These are phyloP conservation scores for Dacryopinax spathularia DNA, from an alignment of 768 basidiomycete genomes.

Conservation along the genomic window DNA sequence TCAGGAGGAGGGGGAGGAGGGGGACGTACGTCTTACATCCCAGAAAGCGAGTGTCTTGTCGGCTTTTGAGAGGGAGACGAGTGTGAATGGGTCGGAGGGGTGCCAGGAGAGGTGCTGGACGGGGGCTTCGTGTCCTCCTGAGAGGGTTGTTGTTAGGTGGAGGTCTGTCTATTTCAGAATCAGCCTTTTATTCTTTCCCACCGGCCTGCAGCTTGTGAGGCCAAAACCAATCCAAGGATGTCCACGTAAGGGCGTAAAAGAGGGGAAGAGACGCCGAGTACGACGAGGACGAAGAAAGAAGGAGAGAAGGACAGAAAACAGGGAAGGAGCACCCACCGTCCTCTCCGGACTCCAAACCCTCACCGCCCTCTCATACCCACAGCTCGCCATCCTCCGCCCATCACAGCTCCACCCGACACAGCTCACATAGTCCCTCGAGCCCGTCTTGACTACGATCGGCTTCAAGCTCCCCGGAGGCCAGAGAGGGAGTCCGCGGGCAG, in stretches of 20 bases:
- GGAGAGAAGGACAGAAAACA: not conserved
- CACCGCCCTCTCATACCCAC: conserved; percentile 64
- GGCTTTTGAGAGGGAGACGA: conserved; percentile 64
- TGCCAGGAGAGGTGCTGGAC: conserved; percentile 79
- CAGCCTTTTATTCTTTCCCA: no score
- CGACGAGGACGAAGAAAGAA: not conserved
- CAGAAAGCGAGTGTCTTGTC: conserved; percentile 66
- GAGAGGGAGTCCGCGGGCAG: not conserved
- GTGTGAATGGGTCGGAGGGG: conserved; percentile 68
- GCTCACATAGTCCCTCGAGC: not conserved
- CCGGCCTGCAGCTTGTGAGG: no score
- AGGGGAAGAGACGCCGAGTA: no score
- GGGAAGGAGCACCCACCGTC: conserved; percentile 35
- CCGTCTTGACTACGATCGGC: not conserved
- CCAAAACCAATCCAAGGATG: no score
- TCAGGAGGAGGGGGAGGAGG: not conserved
- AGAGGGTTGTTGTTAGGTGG: conserved; percentile 47
- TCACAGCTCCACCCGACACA: conserved; percentile 66
- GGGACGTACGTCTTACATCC: conserved; percentile 61
- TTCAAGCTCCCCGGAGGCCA: not conserved
- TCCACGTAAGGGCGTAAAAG: no score
- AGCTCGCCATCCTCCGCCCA: conserved; percentile 65
- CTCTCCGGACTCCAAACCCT: conserved; percentile 69
- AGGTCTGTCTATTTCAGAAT: conserved; percentile 45
- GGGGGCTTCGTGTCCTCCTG: conserved; percentile 61